A percentile compares a stretch with the other conserved stretches of the same genome.
Evolutionary conservation across 176 grass and related monocot genomes (phyloP).

Genomic region (Luzula sylvatica): DNA sequence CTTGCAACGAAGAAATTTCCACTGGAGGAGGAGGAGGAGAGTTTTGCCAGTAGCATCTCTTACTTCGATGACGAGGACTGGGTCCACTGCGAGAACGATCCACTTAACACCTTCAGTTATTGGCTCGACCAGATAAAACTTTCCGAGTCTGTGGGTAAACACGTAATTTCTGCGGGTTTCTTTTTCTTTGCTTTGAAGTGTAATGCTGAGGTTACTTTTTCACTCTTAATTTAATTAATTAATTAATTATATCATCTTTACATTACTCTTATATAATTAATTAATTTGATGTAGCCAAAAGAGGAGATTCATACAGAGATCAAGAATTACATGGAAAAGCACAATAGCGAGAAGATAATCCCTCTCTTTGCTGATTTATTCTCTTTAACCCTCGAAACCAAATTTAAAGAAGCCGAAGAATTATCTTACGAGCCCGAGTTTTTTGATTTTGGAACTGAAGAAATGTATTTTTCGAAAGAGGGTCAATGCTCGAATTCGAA

Average conservation of each 20-base stretch:
- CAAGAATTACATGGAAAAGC: constrained; percentile 46
- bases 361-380: constrained; percentile 44
- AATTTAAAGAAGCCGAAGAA: constrained; percentile 19
- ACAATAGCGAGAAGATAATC: constrained; percentile 25
- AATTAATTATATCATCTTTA: constrained; percentile 1
- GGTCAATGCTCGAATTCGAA: background rate
- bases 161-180: constrained; percentile 46
- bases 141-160: constrained; percentile 65
- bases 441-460: no score
- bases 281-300: constrained; percentile 39
- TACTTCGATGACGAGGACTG: constrained; percentile 58
- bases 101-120: constrained; percentile 47
- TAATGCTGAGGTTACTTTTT: constrained; percentile 49
- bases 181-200: constrained; percentile 64
- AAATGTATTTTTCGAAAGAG: constrained; percentile 6
- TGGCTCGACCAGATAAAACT: constrained; percentile 65
- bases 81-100: constrained; percentile 35
- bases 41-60: constrained; percentile 28
- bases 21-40: background rate
- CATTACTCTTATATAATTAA: background rate
- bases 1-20: constrained; percentile 18
- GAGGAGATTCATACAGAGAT: constrained; percentile 54
- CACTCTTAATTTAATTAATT: constrained; percentile 3
- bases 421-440: constrained; percentile 4
- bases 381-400: background rate